Evolutionary conservation across 371 early-diverging fungal genomes (phyloP).

Genomic region (Apophysomyces variabilis): DNA sequence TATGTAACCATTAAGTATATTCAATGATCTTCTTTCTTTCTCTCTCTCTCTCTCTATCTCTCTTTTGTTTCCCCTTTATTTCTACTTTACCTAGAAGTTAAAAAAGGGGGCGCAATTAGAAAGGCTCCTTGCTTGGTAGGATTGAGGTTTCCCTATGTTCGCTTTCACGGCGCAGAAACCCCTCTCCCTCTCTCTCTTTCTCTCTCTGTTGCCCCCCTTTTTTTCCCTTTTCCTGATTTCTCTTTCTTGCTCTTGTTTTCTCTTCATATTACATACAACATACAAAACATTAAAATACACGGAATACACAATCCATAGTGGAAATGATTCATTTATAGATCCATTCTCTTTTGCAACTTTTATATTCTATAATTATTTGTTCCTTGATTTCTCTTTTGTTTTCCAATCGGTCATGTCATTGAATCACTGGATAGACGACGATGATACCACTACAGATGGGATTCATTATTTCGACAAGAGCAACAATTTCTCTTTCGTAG

Average conservation of each 20-base stretch:
- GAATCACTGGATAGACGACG: slow-evolving; percentile 17
- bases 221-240: neutral
- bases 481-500: slow-evolving; percentile 24
- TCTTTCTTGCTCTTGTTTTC: no score
- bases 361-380: no score
- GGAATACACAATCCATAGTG: neutral
- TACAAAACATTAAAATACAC: no score
- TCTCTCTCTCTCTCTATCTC: no score
- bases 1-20: no score
- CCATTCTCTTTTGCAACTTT: neutral
- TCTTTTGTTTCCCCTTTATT: no score
- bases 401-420: neutral
- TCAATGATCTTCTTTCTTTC: no score
- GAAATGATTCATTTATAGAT: slow-evolving; percentile 3
- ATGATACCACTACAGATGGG: slow-evolving; percentile 5
- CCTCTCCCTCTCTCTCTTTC: neutral
- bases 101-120: no score
- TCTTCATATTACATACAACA: no score
- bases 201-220: neutral
- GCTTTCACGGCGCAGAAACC: neutral
- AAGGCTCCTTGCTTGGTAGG: slow-evolving; percentile 1
- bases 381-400: neutral
- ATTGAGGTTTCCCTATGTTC: neutral
- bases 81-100: no score
- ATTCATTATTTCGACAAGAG: slow-evolving; percentile 17